Evolutionary conservation across 352 stramenopile species (phyloP), one percentile per base, ranked within the genome.

Genomic region (Globisporangium middletonii): DNA sequence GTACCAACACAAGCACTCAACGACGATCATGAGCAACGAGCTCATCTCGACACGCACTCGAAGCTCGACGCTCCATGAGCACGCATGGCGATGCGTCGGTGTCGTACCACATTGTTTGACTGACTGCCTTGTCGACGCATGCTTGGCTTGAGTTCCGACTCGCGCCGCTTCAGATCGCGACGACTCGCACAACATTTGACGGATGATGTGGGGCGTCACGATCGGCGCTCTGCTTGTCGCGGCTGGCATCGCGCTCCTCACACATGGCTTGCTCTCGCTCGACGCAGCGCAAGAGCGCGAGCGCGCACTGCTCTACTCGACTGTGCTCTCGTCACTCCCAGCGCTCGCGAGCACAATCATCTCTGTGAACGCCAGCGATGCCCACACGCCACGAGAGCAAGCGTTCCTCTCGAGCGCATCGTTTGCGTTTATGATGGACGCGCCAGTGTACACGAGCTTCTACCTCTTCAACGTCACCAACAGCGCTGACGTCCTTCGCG

Each of bases 401-500:
- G 2, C n/a, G 6, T 77, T 64, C 66, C 62, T 58, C 4, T 48
- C n/a, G 55, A 78, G 53, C 49, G 59, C 63, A 19, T 58, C 53
- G 30, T 80, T 84, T 35, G 69, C 58, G 23, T 67, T 68, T 46
- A 65, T 68, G 2, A 83, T 88, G 62, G 71, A 85, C 55, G 78
- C 71, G 19, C 74, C 74, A 0, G 66, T 70, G 48, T 76, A 73
- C 56, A 63, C 68, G 30, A 86, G 77, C 54, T 82, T 88, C 33
- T 90, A 87, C 55, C 57, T 88, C 9, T 89, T 75, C 66, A 92
- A 92, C 46, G 61, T 92, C 65, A 86, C 77, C 2, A 89, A 92
- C 50, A 67, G 55, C 4, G 56, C 46, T n/a, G 59, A 61, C 11
- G 58, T 92, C 35, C 51, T 89, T 0, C 41, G 46, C 2, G 75